phyloP scores from a whole-genome alignment of 257 asterid genomes.

The Petunia axillaris region DNA sequence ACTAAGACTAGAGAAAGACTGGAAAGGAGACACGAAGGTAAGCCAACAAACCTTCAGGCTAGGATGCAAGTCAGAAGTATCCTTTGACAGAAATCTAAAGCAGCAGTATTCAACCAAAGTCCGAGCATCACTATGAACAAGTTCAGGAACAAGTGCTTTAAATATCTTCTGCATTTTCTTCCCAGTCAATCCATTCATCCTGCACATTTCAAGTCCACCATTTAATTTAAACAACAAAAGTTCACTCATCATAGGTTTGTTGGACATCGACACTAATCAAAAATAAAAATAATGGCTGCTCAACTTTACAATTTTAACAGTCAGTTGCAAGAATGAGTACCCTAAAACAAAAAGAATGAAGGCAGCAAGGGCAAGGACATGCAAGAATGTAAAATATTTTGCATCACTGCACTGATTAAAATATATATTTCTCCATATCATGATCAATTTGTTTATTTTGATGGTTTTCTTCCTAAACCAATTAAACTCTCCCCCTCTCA shows the following conservation, averaged over 20 bases:
- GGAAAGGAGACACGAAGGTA: neutral
- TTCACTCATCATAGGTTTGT: conserved; percentile 21
- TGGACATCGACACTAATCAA: conserved; percentile 6
- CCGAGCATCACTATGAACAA: conserved; percentile 71
- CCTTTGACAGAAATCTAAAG: conserved; percentile 90
- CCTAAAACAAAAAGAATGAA: neutral
- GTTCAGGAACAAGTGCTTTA: conserved; percentile 79
- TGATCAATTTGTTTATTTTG: neutral
- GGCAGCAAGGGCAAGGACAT: neutral
- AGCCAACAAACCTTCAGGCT: conserved; percentile 68
- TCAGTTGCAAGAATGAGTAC: neutral
- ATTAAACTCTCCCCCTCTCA: neutral
- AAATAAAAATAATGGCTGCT: conserved; percentile 13
- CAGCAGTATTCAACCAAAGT: conserved; percentile 92
- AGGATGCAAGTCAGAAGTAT: conserved; percentile 75
- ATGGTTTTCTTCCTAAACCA: neutral
- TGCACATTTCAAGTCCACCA: conserved; percentile 49
- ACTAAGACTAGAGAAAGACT: neutral
- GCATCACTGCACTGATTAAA: neutral
- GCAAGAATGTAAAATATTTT: neutral
- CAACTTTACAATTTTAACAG: neutral
- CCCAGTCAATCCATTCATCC: conserved; percentile 97
- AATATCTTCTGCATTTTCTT: conserved; percentile 85
- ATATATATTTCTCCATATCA: neutral
- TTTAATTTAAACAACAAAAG: conserved; percentile 25